Evolutionary conservation across 352 stramenopile species (phyloP).

Genomic region (Phytophthora nicotianae): DNA sequence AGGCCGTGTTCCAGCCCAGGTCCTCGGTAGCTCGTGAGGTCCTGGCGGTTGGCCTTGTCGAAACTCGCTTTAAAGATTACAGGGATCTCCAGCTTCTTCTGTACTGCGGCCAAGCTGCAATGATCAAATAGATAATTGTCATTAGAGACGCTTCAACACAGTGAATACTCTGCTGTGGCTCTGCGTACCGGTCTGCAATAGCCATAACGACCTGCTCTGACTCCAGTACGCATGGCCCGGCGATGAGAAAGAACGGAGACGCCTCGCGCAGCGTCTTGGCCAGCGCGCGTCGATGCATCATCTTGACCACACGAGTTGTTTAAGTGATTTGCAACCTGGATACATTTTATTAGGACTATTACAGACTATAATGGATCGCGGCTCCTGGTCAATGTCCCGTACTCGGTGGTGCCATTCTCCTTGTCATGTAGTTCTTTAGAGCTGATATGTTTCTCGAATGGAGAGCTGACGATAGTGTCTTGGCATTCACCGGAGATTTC

Average conservation of each 20-base stretch:
- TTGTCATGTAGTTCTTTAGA: conserved; percentile 5
- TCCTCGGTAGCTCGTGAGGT: conserved; percentile 79
- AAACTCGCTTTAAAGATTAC: conserved; percentile 91
- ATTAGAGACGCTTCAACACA: neutral
- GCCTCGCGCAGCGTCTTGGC: conserved; percentile 60
- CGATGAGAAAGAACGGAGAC: conserved; percentile 86
- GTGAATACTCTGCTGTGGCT: neutral
- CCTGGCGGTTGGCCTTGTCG: conserved; percentile 90
- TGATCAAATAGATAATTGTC: neutral
- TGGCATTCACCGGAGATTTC: neutral
- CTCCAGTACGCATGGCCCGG: conserved; percentile 82
- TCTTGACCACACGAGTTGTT: conserved; percentile 2
- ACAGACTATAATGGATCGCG: conserved; percentile 23
- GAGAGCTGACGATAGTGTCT: conserved; percentile 7
- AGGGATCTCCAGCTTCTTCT: conserved; percentile 65
- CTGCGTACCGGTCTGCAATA: conserved; percentile 64
- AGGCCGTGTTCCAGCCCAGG: conserved; percentile 75
- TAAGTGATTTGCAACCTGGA: conserved; percentile 25
- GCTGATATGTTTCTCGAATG: conserved; percentile 7
- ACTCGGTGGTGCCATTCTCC: conserved; percentile 21
- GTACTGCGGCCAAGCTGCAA: conserved; percentile 58
- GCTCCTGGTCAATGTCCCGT: conserved; percentile 22
- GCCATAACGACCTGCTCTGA: conserved; percentile 68
- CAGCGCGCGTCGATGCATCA: conserved; percentile 57
- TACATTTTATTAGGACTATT: conserved; percentile 16